Evolutionary conservation across 2,329 filamentous ascomycete species (phyloP).

Genomic region (Zarea fungicola): DNA sequence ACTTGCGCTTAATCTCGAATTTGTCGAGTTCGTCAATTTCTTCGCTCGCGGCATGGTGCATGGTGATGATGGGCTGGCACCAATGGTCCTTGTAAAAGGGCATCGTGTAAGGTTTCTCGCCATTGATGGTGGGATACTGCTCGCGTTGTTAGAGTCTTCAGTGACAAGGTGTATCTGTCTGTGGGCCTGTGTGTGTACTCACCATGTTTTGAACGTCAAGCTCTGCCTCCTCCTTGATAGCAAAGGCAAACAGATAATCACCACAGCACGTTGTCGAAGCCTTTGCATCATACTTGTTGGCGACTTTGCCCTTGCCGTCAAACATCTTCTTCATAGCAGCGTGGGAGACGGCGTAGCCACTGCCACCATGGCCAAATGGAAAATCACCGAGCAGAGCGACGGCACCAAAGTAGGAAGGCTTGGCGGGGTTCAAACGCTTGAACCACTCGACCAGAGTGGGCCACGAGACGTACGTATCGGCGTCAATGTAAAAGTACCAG

Average conservation of each 20-base stretch:
- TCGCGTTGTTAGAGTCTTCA: too few species aligned
- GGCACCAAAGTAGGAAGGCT: constrained; percentile 47
- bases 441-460: constrained; percentile 47
- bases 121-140: constrained; percentile 50
- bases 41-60: constrained; percentile 49
- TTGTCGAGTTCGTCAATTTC: constrained; percentile 47
- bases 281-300: constrained; percentile 39
- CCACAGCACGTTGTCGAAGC: constrained; percentile 44
- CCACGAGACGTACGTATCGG: constrained; percentile 54
- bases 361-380: constrained; percentile 51
- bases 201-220: constrained; percentile 38
- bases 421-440: constrained; percentile 34
- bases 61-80: constrained; percentile 52
- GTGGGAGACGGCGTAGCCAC: constrained; percentile 48
- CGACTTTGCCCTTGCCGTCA: constrained; percentile 36
- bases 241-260: constrained; percentile 44
- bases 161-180: too few species aligned
- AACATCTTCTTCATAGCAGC: constrained; percentile 45
- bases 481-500: constrained; percentile 57
- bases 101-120: constrained; percentile 49
- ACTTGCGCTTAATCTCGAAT: constrained; percentile 41
- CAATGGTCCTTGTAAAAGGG: constrained; percentile 43
- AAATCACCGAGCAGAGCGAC: constrained; percentile 36
- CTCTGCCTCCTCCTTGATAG: constrained; percentile 39
- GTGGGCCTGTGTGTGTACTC: constrained; percentile 23